Conservation (phyloP, 202 grass and related monocot genomes). For the Musa balbisiana region DNA sequence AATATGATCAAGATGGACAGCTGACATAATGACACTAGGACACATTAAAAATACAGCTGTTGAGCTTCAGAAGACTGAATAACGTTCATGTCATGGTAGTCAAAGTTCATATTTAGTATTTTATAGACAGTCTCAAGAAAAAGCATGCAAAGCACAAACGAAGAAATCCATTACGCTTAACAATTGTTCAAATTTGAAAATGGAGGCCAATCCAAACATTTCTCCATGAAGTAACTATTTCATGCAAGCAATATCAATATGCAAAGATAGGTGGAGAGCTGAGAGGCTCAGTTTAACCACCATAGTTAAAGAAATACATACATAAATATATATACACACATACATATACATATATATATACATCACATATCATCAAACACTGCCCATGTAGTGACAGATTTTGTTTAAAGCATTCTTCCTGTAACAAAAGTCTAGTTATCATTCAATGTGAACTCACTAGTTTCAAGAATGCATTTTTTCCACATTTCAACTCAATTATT, state of each 20-base stretch:
- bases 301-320: not conserved
- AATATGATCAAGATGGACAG: not conserved
- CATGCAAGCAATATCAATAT: too few relatives aligned
- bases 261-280: too few relatives aligned
- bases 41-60: not conserved
- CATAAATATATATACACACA: too few relatives aligned
- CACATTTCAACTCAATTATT: not conserved
- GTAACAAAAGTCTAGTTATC: not conserved
- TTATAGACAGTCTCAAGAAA: not conserved
- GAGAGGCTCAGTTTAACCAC: not conserved
- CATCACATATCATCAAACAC: not conserved
- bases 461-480: not conserved
- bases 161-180: too few relatives aligned
- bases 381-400: not conserved
- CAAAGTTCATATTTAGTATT: not conserved
- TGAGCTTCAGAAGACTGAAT: not conserved
- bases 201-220: too few relatives aligned
- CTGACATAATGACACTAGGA: not conserved
- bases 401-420: not conserved
- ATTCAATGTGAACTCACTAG: not conserved
- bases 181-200: too few relatives aligned
- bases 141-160: not conserved
- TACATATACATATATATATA: not conserved
- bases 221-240: too few relatives aligned
- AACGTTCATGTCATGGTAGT: not conserved